These are phyloP conservation scores for Hyphopichia fennica DNA, from an alignment of 1,139 yeast species.

Conservation along the genomic window DNA sequence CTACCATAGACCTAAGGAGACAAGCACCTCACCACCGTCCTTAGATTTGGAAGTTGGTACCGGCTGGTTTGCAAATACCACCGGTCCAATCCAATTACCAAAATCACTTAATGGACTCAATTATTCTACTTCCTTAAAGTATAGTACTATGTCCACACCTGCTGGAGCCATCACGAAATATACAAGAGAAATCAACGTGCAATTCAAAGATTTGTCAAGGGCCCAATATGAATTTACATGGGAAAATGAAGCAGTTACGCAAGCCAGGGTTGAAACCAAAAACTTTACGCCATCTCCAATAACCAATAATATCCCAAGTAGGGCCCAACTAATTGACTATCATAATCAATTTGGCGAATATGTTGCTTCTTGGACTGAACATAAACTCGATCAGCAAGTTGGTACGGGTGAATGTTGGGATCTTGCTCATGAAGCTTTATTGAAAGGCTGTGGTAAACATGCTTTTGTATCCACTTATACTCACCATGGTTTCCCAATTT, in stretches of 20 bases:
- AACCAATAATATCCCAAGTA: constrained; percentile 28
- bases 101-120: constrained; percentile 33
- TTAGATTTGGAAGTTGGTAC: constrained; percentile 42
- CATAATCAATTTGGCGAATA: constrained; percentile 49
- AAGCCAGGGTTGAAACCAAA: constrained; percentile 28
- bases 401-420: constrained; percentile 84
- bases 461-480: constrained; percentile 59
- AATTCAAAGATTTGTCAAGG: constrained; percentile 55
- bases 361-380: constrained; percentile 66
- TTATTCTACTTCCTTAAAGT: constrained; percentile 31
- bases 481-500: constrained; percentile 60
- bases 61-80: constrained; percentile 45
- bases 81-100: constrained; percentile 31
- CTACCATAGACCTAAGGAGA: constrained; percentile 22
- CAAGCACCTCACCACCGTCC: constrained; percentile 25
- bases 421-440: constrained; percentile 63
- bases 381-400: constrained; percentile 52
- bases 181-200: constrained; percentile 28
- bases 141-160: constrained; percentile 10
- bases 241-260: constrained; percentile 26
- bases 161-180: constrained; percentile 12
- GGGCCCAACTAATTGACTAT: constrained; percentile 37
- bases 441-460: constrained; percentile 58
- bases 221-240: constrained; percentile 48
- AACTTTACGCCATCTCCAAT: constrained; percentile 55